Base-by-base conservation (phyloP, 441 rosid genomes). In the Pelargonium australe region DNA sequence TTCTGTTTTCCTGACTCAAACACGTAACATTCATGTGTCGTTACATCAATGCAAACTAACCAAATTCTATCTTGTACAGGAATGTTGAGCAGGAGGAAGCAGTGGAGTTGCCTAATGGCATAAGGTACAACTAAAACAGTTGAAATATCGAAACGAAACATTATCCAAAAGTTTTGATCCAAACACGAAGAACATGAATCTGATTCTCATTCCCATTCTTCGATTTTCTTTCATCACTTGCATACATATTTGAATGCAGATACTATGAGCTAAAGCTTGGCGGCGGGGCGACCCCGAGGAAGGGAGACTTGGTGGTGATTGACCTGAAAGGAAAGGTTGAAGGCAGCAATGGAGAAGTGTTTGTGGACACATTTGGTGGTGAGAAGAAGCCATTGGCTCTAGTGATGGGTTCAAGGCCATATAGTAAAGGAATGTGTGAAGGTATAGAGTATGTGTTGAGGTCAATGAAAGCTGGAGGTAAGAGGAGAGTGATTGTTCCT, bases 401-500 rank as follows among this genome's bases (percentile, higher is more conserved):
- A 68, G 88, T 90, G 60, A 81, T 92, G 87, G 95, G 87, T 65
- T 90, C 96, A 44, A 87, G 93, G 79, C 98, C 98, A 55, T 94
- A 88, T 49, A 82, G 86, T 64, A 94, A 80, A 58, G 97, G 98
- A 69, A 17, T 91, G 82, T 94, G 97, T 70, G 87, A 89, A 80
- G 98, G 98, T 1, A 55, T 91, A 70, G 98, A 94, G 71, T 76
- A 79, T 70, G 85, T 73, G 19, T 49, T 93, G 70, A 86, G 83
- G 70, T 81, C 89, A 67, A 89, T 88, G 90, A 93, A 83, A 70
- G 88, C 83, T 0, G 96, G 98, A 45, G 98, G 97, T 8, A 87
- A 84, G 77, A 87, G 97, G 58, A 88, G 88, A 81, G 90, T 91
- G 3, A 85, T 85, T 4, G 80, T 91, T 60, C 97, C 96, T 77